Conservation (phyloP, 805 yeast species). For the Schizosaccharomyces octosporus region DNA sequence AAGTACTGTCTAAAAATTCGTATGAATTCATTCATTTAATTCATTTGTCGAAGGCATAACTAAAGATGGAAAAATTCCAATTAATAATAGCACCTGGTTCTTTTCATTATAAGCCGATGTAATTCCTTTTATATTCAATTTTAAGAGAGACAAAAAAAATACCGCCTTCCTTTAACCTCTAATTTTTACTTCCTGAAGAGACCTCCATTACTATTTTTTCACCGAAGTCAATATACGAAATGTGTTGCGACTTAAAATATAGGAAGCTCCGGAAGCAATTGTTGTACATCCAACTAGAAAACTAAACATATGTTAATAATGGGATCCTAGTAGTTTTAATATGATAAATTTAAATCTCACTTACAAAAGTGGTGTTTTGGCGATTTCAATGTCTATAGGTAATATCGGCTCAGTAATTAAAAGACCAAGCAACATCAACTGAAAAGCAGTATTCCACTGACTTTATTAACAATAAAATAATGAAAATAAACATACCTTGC, state of each 20-base stretch:
- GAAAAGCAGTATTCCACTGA: conserved; percentile 50
- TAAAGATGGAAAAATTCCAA: too few species aligned
- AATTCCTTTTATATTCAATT: too few species aligned
- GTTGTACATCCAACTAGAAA: neutral
- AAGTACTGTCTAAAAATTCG: too few species aligned
- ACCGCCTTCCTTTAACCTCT: too few species aligned
- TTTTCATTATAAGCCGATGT: too few species aligned
- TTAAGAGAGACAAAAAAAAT: too few species aligned
- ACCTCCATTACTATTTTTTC: neutral
- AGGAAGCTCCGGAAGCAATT: neutral
- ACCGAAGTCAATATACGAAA: neutral
- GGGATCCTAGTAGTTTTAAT: conserved; percentile 6
- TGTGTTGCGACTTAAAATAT: neutral
- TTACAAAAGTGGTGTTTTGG: neutral
- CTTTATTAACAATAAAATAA: neutral
- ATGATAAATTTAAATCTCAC: neutral
- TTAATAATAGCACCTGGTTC: too few species aligned
- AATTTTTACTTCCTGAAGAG: neutral
- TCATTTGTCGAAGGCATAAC: too few species aligned
- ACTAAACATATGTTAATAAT: conserved; percentile 6
- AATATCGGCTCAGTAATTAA: conserved; percentile 33
- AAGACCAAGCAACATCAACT: conserved; percentile 64
- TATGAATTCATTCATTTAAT: too few species aligned
- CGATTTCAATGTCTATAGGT: conserved; percentile 13
- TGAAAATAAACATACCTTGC: conserved; percentile 21